Conservation (phyloP, 805 yeast species). For the Metschnikowia drakensbergensis region DNA sequence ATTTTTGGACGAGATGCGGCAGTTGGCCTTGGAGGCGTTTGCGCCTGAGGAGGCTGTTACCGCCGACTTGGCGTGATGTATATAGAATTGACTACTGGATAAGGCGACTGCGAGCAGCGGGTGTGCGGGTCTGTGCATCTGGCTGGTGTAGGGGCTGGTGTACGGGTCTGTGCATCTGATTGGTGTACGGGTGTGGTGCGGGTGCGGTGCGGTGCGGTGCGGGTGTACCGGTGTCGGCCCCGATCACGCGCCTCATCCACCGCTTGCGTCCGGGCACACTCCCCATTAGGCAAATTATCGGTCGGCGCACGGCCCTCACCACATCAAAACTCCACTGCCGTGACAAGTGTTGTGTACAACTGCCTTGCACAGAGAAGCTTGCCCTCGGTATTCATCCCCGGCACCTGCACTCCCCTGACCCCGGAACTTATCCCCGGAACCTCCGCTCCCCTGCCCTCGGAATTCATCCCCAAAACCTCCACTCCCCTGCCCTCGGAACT, state of each 20-base stretch:
- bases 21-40: constrained; percentile 35
- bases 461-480: too few species aligned
- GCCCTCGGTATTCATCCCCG: background rate
- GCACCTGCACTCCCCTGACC: too few species aligned
- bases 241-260: background rate
- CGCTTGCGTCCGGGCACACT: constrained; percentile 1
- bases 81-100: background rate
- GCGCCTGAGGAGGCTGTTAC: background rate
- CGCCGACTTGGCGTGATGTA: constrained; percentile 1
- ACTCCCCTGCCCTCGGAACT: background rate
- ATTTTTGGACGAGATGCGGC: constrained; percentile 57
- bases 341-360: too few species aligned
- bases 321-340: background rate
- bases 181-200: constrained; percentile 1
- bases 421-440: too few species aligned
- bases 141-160: background rate
- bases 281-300: constrained; percentile 5
- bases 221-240: background rate
- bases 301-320: background rate
- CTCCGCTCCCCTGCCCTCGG: too few species aligned
- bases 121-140: too few species aligned
- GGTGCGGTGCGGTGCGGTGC: too few species aligned
- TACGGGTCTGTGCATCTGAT: too few species aligned
- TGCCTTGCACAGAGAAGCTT: background rate
- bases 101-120: background rate